These are phyloP conservation scores for Epichloe sibirici DNA, from an alignment of 2,329 filamentous ascomycete genomes.

Conservation along the genomic window DNA sequence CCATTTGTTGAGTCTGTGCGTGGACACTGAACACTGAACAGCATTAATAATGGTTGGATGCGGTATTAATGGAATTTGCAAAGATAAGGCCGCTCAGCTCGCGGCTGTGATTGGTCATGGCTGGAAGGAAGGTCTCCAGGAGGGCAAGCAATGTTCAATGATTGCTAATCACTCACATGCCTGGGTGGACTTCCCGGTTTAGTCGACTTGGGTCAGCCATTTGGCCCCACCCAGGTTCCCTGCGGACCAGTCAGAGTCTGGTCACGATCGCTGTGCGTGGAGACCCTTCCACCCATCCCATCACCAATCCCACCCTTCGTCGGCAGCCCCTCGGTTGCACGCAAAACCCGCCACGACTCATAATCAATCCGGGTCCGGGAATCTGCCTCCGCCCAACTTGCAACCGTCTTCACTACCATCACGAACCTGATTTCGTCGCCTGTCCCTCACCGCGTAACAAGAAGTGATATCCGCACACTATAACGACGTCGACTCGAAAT, in stretches of 20 bases:
- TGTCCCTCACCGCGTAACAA: not conserved
- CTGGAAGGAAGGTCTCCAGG: no score
- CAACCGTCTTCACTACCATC: constrained; percentile 2
- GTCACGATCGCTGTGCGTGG: not conserved
- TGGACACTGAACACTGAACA: no score
- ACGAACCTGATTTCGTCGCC: not conserved
- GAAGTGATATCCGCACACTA: not conserved
- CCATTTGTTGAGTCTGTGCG: no score
- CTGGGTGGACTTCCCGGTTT: not conserved
- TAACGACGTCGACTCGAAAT: not conserved
- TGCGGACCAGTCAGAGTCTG: no score
- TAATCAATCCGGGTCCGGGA: not conserved
- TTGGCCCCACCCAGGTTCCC: not conserved
- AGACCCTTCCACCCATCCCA: not conserved
- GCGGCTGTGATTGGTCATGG: no score
- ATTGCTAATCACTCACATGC: no score
- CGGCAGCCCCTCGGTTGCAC: constrained; percentile 3
- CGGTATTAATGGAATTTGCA: no score
- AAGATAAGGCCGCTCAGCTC: no score
- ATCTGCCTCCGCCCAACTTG: not conserved
- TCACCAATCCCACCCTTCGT: no score
- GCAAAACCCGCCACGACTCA: constrained; percentile 7
- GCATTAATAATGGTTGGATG: no score
- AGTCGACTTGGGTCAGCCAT: not conserved
- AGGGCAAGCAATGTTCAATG: no score